Evolutionary conservation across 1,139 yeast genomes (phyloP).

Genomic region (Candida tropicalis): DNA sequence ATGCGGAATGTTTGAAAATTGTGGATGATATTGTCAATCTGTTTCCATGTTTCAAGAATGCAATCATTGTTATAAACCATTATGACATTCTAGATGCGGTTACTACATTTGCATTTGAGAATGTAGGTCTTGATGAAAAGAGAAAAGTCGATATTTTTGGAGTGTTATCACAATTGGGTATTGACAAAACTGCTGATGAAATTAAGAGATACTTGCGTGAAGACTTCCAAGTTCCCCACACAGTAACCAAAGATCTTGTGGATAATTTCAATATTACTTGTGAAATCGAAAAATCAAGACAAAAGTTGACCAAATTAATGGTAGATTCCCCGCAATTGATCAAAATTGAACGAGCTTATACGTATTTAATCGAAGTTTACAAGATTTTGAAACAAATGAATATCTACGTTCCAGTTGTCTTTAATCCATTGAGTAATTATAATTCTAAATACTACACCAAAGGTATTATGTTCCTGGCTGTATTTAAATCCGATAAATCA

Average conservation of each 20-base stretch:
- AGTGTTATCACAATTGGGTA: constrained; percentile 73
- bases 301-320: constrained; percentile 67
- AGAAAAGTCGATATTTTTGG: constrained; percentile 70
- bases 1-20: constrained; percentile 86
- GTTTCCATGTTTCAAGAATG: constrained; percentile 63
- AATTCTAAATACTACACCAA: constrained; percentile 75
- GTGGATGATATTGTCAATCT: constrained; percentile 68
- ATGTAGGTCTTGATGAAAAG: constrained; percentile 63
- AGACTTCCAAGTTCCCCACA: constrained; percentile 75
- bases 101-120: constrained; percentile 66
- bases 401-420: constrained; percentile 32
- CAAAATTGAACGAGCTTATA: constrained; percentile 63
- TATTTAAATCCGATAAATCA: constrained; percentile 56
- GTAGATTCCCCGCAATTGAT: constrained; percentile 69
- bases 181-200: constrained; percentile 66
- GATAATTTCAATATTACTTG: constrained; percentile 77
- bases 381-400: constrained; percentile 59
- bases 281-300: constrained; percentile 64
- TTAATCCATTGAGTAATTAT: constrained; percentile 80
- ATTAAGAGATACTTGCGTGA: constrained; percentile 66
- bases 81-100: constrained; percentile 75
- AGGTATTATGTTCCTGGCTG: constrained; percentile 88
- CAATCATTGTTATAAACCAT: constrained; percentile 74
- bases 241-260: constrained; percentile 74
- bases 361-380: constrained; percentile 60